Base-by-base conservation (phyloP, 345 rosid species). In the Boechera divaricarpa region DNA sequence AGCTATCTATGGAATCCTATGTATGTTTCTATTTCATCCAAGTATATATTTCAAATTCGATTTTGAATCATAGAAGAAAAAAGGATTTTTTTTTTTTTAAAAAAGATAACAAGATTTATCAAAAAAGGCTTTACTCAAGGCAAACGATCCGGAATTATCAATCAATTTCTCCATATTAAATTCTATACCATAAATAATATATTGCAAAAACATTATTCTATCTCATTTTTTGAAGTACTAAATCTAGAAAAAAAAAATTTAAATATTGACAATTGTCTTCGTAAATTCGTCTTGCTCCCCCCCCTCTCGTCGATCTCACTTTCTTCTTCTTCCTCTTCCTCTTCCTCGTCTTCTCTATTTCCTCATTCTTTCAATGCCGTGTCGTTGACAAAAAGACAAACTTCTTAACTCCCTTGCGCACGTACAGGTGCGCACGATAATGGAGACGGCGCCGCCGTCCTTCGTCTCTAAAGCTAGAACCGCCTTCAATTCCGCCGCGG, bases 401-500 rank as follows among this genome's bases (percentile, higher is more conserved):
- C 0, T 15, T 49, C 56, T 42, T 71, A 81, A 80, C 72, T 21
- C 24, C 24, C 24, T 73, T 72, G 53, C 77, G 82, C 85, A 55
- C 53, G 58, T 63, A 51, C 32, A 29, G 32, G 67, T 74, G 85
- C 85, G 83, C 83, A 78, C 78, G 81, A 75, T 71, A 85, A 73
- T 73, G 82, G 75, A 68, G 64, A 18, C 90, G 93, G 91, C 86
- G 79, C 72, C 87, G 74, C 90, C 85, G 39, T 90, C 97, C 26
- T 92, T 92, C 69, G 98, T 86, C 54, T 83, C 95, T 77, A 87
- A 88, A 86, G 98, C 97, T 55, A 85, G 92, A 88, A 86, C 87
- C 29, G 98, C 97, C 82, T 81, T 94, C 81, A 88, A 90, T 83
- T 92, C 98, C 42, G 98, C 97, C 49, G 97, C 98, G 18, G 97